These are phyloP conservation scores for Ophidiomyces ophidiicola DNA, from an alignment of 2,329 filamentous ascomycete species.

Conservation along the genomic window DNA sequence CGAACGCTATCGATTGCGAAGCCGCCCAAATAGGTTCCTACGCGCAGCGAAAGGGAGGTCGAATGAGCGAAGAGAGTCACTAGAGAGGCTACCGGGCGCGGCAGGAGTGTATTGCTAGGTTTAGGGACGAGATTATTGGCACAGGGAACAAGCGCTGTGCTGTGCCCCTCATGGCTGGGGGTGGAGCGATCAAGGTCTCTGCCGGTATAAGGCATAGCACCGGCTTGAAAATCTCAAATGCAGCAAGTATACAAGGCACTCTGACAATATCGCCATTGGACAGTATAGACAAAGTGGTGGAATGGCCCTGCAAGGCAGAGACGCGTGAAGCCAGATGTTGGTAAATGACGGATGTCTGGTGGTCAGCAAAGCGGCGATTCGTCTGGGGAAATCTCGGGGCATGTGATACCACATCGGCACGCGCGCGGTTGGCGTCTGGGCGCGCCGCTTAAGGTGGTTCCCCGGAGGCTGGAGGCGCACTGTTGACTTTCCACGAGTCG, in stretches of 20 bases:
- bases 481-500: too few relatives aligned
- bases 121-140: not conserved
- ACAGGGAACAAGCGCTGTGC: slow-evolving; percentile 1
- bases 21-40: slow-evolving; percentile 34
- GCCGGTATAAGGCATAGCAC: slow-evolving; percentile 3
- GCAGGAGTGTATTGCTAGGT: slow-evolving; percentile 28
- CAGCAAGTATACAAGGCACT: not conserved
- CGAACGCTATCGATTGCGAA: slow-evolving; percentile 34
- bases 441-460: too few relatives aligned
- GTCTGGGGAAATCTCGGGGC: not conserved
- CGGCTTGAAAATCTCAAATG: not conserved
- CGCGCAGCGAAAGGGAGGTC: slow-evolving; percentile 34
- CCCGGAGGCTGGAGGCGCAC: too few relatives aligned
- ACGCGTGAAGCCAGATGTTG: not conserved
- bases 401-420: not conserved
- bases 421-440: too few relatives aligned
- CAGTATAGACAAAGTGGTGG: not conserved
- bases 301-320: not conserved
- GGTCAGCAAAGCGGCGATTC: not conserved
- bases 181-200: not conserved
- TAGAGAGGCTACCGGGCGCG: slow-evolving; percentile 33
- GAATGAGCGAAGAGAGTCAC: slow-evolving; percentile 36
- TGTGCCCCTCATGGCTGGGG: not conserved
- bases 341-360: slow-evolving; percentile 3
- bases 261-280: slow-evolving; percentile 5